These are phyloP conservation scores for Sutorius australiensis DNA, from an alignment of 768 basidiomycete species.

Conservation along the genomic window DNA sequence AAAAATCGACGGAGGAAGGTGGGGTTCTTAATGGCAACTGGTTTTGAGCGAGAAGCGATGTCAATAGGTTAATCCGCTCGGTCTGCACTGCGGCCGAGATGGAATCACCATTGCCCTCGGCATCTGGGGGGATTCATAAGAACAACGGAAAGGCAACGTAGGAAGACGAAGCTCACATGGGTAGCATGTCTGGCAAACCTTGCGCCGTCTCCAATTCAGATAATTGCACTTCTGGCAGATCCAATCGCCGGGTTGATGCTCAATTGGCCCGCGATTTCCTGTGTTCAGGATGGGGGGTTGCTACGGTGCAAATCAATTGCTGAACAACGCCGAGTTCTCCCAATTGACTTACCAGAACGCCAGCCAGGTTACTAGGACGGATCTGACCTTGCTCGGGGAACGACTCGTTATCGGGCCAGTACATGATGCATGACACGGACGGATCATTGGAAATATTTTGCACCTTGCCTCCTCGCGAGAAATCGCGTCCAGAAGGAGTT, in stretches of 20 bases:
- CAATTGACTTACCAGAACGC: conserved; percentile 45
- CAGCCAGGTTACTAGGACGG: conserved; percentile 52
- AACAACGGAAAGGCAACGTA: conserved; percentile 5
- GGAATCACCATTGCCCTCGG: conserved; percentile 85
- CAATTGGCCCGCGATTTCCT: conserved; percentile 83
- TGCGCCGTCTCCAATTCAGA: conserved; percentile 81
- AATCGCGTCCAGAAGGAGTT: conserved; percentile 78
- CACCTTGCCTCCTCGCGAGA: conserved; percentile 73
- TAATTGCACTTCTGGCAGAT: conserved; percentile 83
- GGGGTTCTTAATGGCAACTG: conserved; percentile 32
- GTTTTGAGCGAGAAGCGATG: conserved; percentile 64
- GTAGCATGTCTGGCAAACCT: conserved; percentile 86
- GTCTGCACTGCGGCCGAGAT: conserved; percentile 83
- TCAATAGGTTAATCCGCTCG: conserved; percentile 76
- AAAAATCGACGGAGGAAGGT: conserved; percentile 13
- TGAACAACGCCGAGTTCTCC: neutral
- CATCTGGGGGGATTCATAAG: conserved; percentile 45
- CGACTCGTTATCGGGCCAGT: conserved; percentile 88
- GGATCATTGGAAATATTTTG: conserved; percentile 77
- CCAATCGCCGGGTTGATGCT: conserved; percentile 83
- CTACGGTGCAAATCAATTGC: conserved; percentile 31
- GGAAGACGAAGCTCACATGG: conserved; percentile 55
- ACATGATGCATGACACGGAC: conserved; percentile 72
- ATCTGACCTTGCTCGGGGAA: conserved; percentile 79
- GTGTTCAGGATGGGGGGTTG: conserved; percentile 88